Evolutionary conservation across 2,329 filamentous ascomycete genomes (phyloP), one percentile per base, ranked within the genome.

Genomic region (Penicillium sp.): DNA sequence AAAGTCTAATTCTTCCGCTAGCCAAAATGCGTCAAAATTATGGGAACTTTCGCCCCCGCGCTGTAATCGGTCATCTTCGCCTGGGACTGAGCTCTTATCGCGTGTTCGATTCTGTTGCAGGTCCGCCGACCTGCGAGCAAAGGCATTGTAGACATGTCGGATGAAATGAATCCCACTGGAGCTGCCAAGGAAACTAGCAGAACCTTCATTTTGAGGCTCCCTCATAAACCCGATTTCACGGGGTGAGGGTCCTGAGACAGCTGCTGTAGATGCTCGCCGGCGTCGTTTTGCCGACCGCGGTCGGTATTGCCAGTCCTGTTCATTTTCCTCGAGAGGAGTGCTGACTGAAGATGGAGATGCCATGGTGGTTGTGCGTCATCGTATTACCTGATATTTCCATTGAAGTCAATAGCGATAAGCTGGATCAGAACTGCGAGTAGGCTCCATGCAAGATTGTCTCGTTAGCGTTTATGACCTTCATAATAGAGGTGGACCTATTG

Each of bases 131-230:
- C 72, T 69, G 53, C 73, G 74, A 2, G 79, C 73, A 33, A 86
- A 76, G 0, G 82, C 79, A 35, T 80, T 73, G 45, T 85, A 84
- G 1, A 86, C 84, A 22, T 81, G 81, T 6, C 83, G 80, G 37
- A 86, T 83, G 65, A 86, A 86, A 66, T 85, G 80, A n/a, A 86
- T 85, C 1, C 84, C 84, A 61, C 84, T 85, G 16, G 82, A 82
- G 54, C 83, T 85, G 4, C 84, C 84, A 4, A 86, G 79, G 58
- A 87, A 87, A 0, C 81, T 83, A 14, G 83, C 80, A 3, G 80
- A 80, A 25, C 78, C 81, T 33, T 79, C 76, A 30, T 78, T 78
- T 16, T 76, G 78, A 30, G 78, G 75, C 63, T 82, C 80, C 60
- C 84, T 79, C 83, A 86, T 85, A 58, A 84, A 70, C 10, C 81